Evolutionary conservation across 768 basidiomycete genomes (phyloP).

Genomic region (Suillus ampliporus): DNA sequence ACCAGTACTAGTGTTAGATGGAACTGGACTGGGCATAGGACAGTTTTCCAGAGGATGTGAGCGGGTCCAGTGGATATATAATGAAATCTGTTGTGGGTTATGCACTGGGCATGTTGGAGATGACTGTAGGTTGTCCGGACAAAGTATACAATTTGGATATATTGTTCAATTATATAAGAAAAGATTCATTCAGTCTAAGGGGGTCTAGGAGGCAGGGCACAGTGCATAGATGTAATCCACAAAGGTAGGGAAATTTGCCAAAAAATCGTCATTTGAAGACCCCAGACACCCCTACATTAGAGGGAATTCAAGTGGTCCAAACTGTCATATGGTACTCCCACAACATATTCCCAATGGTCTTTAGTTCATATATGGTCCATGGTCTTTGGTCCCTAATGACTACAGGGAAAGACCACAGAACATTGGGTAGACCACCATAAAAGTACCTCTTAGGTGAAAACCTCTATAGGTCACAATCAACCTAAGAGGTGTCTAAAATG

Average conservation of each 20-base stretch:
- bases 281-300: not conserved
- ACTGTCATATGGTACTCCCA: not conserved
- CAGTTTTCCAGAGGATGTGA: not conserved
- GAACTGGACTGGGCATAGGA: not conserved
- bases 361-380: no score
- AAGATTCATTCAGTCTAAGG: not conserved
- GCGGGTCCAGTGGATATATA: not conserved
- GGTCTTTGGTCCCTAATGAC: not conserved
- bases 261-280: not conserved
- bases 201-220: not conserved
- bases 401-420: constrained; percentile 2
- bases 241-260: not conserved
- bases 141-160: not conserved
- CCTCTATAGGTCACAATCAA: not conserved
- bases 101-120: not conserved
- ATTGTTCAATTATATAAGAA: not conserved
- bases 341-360: not conserved
- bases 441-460: constrained; percentile 6
- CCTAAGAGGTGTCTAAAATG: constrained; percentile 1
- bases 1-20: not conserved
- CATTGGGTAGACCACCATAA: not conserved
- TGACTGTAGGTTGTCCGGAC: not conserved
- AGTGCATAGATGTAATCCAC: not conserved
- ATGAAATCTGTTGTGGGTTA: not conserved
- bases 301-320: constrained; percentile 1